Base-by-base conservation (phyloP, 1,139 yeast genomes). In the Candida albicans region DNA sequence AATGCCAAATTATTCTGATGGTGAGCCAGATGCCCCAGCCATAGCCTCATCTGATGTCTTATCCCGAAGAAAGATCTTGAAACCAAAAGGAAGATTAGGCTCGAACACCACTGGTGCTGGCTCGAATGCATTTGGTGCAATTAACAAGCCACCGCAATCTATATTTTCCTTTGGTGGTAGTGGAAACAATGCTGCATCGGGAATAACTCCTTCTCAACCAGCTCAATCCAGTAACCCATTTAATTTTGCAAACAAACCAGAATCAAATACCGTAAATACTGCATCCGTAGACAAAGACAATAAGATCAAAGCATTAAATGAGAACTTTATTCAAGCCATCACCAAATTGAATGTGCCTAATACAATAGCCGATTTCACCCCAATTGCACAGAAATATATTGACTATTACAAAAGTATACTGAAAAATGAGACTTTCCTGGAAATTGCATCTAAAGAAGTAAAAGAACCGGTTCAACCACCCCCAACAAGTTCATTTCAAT, bases 261-360 rank as follows among this genome's bases (percentile, higher is more conserved):
- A 36, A 10, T 24, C 34, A 2, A 40, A 10, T 22, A 12, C 18
- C 9, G 11, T n/a, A n/a, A n/a, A n/a, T n/a, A n/a, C n/a, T n/a
- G n/a, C n/a, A n/a, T n/a, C n/a, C n/a, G n/a, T 40, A 5, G 48
- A 46, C 25, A 60, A 65, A 26, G 64, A 68, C 34, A 67, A 64
- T 12, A 79, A 81, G 54, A 59, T 82, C 31, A 79, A 75, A 55
- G 95, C 96, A 1, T 72, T 89, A 58, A 88, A 88, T 59, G 77
- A 79, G 24, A 80, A 75, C 48, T 85, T 89, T 53, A 65, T 79
- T 26, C 71, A 72, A 15, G 69, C 80, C 27, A 61, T 89, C 38
- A 66, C 67, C 30, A 64, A 68, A 30, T 67, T 77, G 25, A 62
- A 73, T 37, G 54, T 57, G 1, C 64, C 68, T 3, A 77, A 79